phyloP scores from a whole-genome alignment of 2,329 filamentous ascomycete genomes.

The Paecilomyces sp. region DNA sequence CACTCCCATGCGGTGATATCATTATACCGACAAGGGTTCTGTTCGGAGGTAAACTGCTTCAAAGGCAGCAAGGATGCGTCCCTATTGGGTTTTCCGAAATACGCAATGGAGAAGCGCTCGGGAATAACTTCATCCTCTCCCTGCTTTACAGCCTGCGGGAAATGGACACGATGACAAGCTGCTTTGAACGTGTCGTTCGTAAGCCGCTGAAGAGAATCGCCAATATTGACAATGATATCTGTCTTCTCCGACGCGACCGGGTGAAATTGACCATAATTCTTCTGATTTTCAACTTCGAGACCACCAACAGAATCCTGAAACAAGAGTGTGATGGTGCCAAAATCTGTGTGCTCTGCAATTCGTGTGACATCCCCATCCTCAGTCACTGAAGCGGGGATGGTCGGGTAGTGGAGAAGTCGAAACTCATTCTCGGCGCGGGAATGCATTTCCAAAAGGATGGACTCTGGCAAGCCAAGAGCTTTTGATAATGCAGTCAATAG shows the following conservation, averaged over 20 bases:
- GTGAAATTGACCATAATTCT: not conserved
- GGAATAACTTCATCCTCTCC: not conserved
- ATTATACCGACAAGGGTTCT: not conserved
- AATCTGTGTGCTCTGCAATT: slow-evolving; percentile 52
- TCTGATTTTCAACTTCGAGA: slow-evolving; percentile 41
- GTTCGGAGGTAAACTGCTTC: not conserved
- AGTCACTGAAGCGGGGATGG: slow-evolving; percentile 56
- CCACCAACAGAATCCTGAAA: slow-evolving; percentile 47
- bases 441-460: slow-evolving; percentile 67
- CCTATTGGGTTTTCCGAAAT: slow-evolving; percentile 51
- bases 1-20: not conserved
- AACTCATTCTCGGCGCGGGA: slow-evolving; percentile 58
- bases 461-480: not conserved
- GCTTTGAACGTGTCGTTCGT: slow-evolving; percentile 45
- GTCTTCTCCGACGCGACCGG: slow-evolving; percentile 27
- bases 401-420: slow-evolving; percentile 64
- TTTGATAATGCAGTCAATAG: not conserved
- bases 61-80: slow-evolving; percentile 26
- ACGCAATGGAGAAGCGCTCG: slow-evolving; percentile 49
- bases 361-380: slow-evolving; percentile 43
- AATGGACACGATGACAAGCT: slow-evolving; percentile 45
- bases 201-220: slow-evolving; percentile 46
- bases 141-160: slow-evolving; percentile 8
- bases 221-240: slow-evolving; percentile 47
- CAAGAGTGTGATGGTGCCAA: slow-evolving; percentile 39